Conservation (phyloP, 225 moss, liverwort and hornwort species). For the Neckera pumila region DNA sequence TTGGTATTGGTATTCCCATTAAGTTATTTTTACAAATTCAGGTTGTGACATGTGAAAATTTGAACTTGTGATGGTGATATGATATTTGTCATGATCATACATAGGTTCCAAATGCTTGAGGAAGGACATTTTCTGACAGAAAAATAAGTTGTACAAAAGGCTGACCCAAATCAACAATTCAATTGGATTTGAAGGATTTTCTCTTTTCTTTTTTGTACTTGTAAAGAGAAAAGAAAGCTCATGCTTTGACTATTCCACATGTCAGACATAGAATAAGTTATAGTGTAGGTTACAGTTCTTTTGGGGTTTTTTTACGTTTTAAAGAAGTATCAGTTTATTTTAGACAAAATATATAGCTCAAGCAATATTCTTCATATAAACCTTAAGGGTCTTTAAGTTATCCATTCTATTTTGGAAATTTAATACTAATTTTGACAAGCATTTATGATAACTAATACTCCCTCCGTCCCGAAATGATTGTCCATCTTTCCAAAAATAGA, state of each 20-base stretch:
- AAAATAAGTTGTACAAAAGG: not conserved
- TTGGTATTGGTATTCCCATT: not conserved
- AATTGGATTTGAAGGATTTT: not conserved
- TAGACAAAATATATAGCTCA: not conserved
- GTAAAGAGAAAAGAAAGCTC: not conserved
- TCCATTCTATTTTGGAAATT: not conserved
- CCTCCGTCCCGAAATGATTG: too few relatives aligned
- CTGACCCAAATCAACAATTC: not conserved
- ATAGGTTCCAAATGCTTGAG: not conserved
- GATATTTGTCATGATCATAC: not conserved
- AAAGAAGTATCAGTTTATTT: too few relatives aligned
- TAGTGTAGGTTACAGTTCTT: not conserved
- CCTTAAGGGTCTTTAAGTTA: accelerated
- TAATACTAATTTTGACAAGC: not conserved
- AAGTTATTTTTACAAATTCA: not conserved
- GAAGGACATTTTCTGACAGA: not conserved
- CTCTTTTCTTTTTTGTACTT: not conserved
- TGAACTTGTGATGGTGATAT: not conserved
- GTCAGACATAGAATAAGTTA: too few relatives aligned
- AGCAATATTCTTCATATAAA: not conserved
- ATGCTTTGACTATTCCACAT: not conserved
- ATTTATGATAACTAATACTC: not conserved
- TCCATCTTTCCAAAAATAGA: too few relatives aligned
- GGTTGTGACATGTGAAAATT: not conserved
- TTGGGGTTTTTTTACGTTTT: not conserved